These are phyloP conservation scores for Paraphaeosphaeria sporulosa DNA, from an alignment of 2,329 filamentous ascomycete species.

Conservation along the genomic window DNA sequence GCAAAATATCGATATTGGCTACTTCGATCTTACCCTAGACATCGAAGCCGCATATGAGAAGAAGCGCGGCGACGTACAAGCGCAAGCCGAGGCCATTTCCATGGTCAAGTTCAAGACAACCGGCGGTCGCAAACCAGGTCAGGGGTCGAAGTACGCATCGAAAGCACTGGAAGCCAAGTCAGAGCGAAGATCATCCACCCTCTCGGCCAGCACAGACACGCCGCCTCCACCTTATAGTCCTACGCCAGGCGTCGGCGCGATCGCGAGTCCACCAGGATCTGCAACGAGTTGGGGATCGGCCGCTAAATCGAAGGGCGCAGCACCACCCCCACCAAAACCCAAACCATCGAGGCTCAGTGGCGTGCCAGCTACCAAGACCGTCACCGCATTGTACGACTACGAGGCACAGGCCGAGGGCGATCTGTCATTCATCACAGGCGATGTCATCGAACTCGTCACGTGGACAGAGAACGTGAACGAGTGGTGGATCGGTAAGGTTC, in stretches of 20 bases:
- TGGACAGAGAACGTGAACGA: constrained; percentile 92
- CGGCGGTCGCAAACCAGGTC: constrained; percentile 62
- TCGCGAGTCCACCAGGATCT: constrained; percentile 40
- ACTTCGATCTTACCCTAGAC: constrained; percentile 91
- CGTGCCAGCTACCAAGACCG: constrained; percentile 73
- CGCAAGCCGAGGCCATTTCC: constrained; percentile 79
- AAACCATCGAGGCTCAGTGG: constrained; percentile 77
- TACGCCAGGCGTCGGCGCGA: constrained; percentile 30
- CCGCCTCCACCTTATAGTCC: constrained; percentile 53
- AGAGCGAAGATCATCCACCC: constrained; percentile 37
- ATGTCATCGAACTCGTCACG: constrained; percentile 85
- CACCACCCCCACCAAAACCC: constrained; percentile 60
- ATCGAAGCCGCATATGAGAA: constrained; percentile 89
- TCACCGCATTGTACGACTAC: constrained; percentile 94
- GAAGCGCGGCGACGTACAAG: constrained; percentile 88
- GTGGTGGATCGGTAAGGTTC: constrained; percentile 90
- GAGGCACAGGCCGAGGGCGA: constrained; percentile 95
- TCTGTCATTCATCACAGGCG: constrained; percentile 86
- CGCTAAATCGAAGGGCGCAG: constrained; percentile 58
- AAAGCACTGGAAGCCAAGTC: constrained; percentile 50
- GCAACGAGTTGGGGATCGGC: constrained; percentile 52
- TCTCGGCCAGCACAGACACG: constrained; percentile 43
- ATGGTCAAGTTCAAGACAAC: constrained; percentile 94
- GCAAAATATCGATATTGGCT: constrained; percentile 96
- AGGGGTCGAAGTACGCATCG: constrained; percentile 47